These are phyloP conservation scores for Paraphoma chrysanthemicola DNA, from an alignment of 2,329 filamentous ascomycete species.

Conservation along the genomic window DNA sequence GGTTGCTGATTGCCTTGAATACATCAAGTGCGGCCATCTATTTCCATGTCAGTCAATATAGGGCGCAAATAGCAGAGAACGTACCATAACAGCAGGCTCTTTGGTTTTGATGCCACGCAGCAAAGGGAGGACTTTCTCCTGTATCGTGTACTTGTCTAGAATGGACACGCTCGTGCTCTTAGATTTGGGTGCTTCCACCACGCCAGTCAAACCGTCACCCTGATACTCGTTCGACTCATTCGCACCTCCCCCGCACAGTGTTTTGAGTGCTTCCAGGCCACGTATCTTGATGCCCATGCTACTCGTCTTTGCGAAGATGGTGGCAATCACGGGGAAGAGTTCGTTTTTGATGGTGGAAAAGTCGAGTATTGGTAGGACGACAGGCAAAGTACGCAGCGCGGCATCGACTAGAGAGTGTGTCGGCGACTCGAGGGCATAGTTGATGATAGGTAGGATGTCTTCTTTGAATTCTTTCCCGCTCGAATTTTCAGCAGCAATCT, in stretches of 20 bases:
- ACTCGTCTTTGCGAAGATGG: conserved; percentile 90
- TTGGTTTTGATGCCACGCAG: conserved; percentile 96
- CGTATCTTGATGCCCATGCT: conserved; percentile 95
- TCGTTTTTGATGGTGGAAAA: conserved; percentile 98
- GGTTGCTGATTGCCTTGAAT: conserved; percentile 79
- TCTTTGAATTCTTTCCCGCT: conserved; percentile 95
- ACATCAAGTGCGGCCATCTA: conserved; percentile 83
- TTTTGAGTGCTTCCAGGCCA: conserved; percentile 86
- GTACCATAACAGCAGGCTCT: conserved; percentile 89
- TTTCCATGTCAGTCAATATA: conserved; percentile 1
- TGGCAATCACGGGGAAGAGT: conserved; percentile 88
- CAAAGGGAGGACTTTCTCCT: conserved; percentile 93
- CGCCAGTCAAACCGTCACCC: conserved; percentile 78
- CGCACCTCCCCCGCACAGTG: conserved; percentile 79
- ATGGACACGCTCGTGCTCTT: conserved; percentile 75
- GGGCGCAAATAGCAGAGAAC: conserved; percentile 6
- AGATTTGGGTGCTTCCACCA: conserved; percentile 62
- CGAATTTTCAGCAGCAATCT: conserved; percentile 77
- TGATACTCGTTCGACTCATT: conserved; percentile 41
- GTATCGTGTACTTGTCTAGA: conserved; percentile 96
- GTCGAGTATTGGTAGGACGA: conserved; percentile 86
- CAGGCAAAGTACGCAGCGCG: conserved; percentile 77
- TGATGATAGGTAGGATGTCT: conserved; percentile 86
- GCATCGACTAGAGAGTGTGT: conserved; percentile 91
- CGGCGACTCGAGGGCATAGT: conserved; percentile 83